Evolutionary conservation across 2,329 filamentous ascomycete genomes (phyloP).

Genomic region (Pseudopyricularia javanii): DNA sequence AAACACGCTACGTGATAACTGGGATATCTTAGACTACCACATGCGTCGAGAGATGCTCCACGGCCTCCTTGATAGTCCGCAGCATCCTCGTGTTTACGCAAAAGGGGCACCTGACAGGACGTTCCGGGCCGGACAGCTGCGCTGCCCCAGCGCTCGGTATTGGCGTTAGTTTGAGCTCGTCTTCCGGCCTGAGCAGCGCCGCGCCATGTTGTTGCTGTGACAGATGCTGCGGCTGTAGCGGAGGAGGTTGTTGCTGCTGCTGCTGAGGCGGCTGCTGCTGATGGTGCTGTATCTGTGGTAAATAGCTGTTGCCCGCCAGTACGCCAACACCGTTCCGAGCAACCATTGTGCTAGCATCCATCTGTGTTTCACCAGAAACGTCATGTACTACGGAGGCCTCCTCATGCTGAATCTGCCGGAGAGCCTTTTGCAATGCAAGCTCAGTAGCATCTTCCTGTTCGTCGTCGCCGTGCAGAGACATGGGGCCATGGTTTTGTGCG

Average conservation of each 20-base stretch:
- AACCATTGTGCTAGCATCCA: neutral
- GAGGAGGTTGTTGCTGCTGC: neutral
- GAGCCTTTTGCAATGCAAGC: slow-evolving; percentile 44
- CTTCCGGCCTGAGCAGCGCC: slow-evolving; percentile 10
- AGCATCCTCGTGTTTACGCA: slow-evolving; percentile 51
- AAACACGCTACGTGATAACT: neutral
- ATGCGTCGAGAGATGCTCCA: slow-evolving; percentile 50
- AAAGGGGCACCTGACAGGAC: slow-evolving; percentile 44
- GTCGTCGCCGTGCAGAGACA: neutral
- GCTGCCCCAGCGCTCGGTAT: slow-evolving; percentile 32
- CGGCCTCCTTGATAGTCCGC: slow-evolving; percentile 46
- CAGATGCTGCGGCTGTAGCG: neutral
- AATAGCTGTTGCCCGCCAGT: neutral
- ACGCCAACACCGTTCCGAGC: neutral
- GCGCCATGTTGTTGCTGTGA: neutral
- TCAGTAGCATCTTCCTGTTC: slow-evolving; percentile 38
- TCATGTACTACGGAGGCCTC: slow-evolving; percentile 30
- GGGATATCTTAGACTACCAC: slow-evolving; percentile 34
- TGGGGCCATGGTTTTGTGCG: neutral
- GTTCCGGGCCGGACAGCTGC: slow-evolving; percentile 17
- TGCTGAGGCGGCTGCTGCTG: slow-evolving; percentile 6
- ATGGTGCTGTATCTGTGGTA: slow-evolving; percentile 3
- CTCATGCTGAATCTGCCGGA: slow-evolving; percentile 46
- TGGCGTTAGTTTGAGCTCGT: slow-evolving; percentile 40
- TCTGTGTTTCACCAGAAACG: neutral